These are phyloP conservation scores for Calonectria crousiana DNA, from an alignment of 2,329 filamentous ascomycete genomes.

Conservation along the genomic window DNA sequence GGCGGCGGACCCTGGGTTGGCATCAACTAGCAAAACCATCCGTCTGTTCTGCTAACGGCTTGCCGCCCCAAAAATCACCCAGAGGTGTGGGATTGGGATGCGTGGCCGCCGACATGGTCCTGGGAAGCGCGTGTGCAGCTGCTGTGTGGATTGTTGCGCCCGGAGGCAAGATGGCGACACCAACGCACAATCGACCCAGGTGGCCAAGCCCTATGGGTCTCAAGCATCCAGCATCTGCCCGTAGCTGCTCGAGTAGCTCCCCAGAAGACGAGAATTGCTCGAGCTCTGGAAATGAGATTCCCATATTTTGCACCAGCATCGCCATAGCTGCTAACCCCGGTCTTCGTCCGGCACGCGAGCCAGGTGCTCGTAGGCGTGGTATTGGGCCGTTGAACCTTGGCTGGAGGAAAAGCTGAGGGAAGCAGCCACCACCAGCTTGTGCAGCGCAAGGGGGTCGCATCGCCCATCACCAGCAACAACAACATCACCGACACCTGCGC, in stretches of 20 bases:
- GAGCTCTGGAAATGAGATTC: constrained; percentile 10
- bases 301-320: constrained; percentile 2
- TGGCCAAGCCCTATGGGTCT: neutral
- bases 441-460: constrained; percentile 18
- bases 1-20: constrained; percentile 12
- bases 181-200: neutral
- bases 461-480: neutral
- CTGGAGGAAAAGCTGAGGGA: constrained; percentile 2
- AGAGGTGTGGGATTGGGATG: constrained; percentile 13
- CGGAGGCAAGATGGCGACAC: neutral
- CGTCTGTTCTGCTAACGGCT: constrained; percentile 18
- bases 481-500: constrained; percentile 2
- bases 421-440: constrained; percentile 20
- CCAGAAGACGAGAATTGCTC: neutral
- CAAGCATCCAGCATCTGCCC: neutral
- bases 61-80: constrained; percentile 8
- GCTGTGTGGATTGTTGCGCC: constrained; percentile 1
- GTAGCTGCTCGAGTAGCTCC: neutral
- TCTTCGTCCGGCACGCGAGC: constrained; percentile 2
- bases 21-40: constrained; percentile 12
- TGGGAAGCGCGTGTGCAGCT: neutral
- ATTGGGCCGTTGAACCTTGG: constrained; percentile 17
- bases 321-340: neutral
- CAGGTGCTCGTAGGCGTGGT: constrained; percentile 3
- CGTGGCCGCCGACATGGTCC: neutral